A percentile compares a stretch with the other conserved stretches of the same genome.
Conservation (phyloP, 495 filamentous ascomycete species). For the Viridothelium virens region DNA sequence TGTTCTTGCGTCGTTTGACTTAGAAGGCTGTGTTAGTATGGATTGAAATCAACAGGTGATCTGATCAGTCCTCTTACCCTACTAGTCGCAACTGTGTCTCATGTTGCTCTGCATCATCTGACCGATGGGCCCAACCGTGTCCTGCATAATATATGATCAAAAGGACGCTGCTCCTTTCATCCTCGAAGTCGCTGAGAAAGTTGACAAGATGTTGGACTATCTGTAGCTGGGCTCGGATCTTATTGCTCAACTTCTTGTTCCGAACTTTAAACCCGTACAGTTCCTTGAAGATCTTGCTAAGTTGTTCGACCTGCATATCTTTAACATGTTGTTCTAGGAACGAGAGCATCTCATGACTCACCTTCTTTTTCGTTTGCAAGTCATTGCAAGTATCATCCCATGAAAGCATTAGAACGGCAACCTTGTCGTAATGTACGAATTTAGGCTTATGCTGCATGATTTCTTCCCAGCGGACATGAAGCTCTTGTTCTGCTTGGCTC, state of each 20-base stretch:
- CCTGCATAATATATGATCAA: slow-evolving; percentile 26
- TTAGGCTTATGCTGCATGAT: background rate
- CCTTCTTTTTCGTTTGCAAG: background rate
- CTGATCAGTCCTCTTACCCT: too few species aligned
- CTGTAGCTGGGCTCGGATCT: background rate
- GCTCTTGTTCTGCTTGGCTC: background rate
- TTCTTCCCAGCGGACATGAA: slow-evolving; percentile 9
- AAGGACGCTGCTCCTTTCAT: slow-evolving; percentile 8
- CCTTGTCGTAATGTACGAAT: background rate
- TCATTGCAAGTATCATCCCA: slow-evolving; percentile 9
- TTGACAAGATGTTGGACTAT: slow-evolving; percentile 9
- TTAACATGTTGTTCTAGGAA: background rate
- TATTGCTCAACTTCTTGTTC: background rate
- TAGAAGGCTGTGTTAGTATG: background rate
- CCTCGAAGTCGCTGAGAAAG: slow-evolving; percentile 14
- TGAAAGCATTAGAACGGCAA: slow-evolving; percentile 1
- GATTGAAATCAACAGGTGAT: background rate
- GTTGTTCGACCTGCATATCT: background rate
- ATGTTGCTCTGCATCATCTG: background rate
- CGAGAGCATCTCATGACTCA: too few species aligned
- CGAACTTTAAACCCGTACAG: background rate
- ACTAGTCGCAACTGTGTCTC: background rate
- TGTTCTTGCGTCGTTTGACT: background rate
- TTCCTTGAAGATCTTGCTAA: background rate
- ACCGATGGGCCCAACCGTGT: slow-evolving; percentile 16